A percentile compares a stretch with the other conserved stretches of the same genome.
Conservation (phyloP, 2,329 filamentous ascomycete species). For the Exophiala alcalophila region DNA sequence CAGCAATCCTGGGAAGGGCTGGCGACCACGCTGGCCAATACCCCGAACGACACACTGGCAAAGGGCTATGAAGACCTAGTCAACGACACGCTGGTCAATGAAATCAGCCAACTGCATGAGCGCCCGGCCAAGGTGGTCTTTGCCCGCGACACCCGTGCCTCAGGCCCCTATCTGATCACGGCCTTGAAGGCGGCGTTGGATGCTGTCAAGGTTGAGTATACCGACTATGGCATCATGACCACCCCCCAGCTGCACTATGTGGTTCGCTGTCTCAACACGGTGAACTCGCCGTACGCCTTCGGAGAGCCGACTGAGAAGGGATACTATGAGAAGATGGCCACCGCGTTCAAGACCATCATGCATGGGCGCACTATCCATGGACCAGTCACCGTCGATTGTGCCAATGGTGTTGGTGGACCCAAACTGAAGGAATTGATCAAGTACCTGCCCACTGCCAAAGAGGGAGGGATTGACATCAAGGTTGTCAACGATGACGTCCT, state of each 20-base stretch:
- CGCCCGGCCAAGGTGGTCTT: slow-evolving; percentile 75
- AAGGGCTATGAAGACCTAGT: slow-evolving; percentile 74
- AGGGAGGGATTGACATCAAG: slow-evolving; percentile 73
- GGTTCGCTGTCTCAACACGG: slow-evolving; percentile 89
- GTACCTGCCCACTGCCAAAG: slow-evolving; percentile 64
- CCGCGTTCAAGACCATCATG: slow-evolving; percentile 81
- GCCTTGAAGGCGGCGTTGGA: slow-evolving; percentile 77
- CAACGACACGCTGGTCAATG: slow-evolving; percentile 65
- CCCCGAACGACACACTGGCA: slow-evolving; percentile 69
- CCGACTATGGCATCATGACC: slow-evolving; percentile 86
- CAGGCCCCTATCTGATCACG: slow-evolving; percentile 76
- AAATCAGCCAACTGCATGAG: slow-evolving; percentile 54
- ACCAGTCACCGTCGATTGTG: slow-evolving; percentile 82
- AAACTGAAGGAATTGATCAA: slow-evolving; percentile 86
- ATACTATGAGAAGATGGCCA: slow-evolving; percentile 89
- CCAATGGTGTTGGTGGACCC: slow-evolving; percentile 92
- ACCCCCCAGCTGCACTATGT: slow-evolving; percentile 98
- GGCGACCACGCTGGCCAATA: slow-evolving; percentile 87
- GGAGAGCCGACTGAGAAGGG: slow-evolving; percentile 84
- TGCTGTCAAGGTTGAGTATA: slow-evolving; percentile 69
- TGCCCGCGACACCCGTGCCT: slow-evolving; percentile 88
- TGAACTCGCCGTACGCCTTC: slow-evolving; percentile 81
- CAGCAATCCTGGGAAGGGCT: slow-evolving; percentile 82
- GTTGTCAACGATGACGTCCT: slow-evolving; percentile 92
- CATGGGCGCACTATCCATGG: slow-evolving; percentile 71